These are phyloP conservation scores for Pistacia vera DNA, from an alignment of 345 rosid species.

Conservation along the genomic window DNA sequence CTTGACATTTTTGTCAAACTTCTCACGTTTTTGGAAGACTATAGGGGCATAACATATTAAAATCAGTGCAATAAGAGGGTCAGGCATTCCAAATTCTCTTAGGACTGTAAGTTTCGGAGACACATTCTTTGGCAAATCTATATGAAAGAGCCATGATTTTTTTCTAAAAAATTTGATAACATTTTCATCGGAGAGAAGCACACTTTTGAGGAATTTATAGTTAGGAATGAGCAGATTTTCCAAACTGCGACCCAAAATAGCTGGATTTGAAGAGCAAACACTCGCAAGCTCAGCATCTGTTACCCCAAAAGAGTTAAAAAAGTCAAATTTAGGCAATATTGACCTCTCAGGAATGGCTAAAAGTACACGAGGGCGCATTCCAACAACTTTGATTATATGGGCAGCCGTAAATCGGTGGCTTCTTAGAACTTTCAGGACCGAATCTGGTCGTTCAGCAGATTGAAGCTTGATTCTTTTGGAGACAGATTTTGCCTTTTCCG, in stretches of 20 bases:
- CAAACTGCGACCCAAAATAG: neutral
- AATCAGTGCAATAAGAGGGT: slow-evolving; percentile 22
- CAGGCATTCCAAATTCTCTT: slow-evolving; percentile 22
- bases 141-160: neutral
- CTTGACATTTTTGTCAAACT: slow-evolving; percentile 18
- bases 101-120: slow-evolving; percentile 19
- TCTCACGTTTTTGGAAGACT: slow-evolving; percentile 1
- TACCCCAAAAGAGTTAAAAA: too few species aligned
- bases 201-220: neutral
- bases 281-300: too few species aligned
- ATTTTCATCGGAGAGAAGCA: neutral
- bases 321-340: too few species aligned
- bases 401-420: too few species aligned
- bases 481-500: too few species aligned
- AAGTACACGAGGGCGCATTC: too few species aligned
- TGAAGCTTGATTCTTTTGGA: neutral
- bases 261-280: too few species aligned
- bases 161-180: neutral
- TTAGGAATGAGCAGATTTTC: too few species aligned
- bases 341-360: too few species aligned
- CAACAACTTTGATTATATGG: too few species aligned
- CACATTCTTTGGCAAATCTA: slow-evolving; percentile 17
- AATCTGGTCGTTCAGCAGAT: neutral
- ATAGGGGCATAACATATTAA: slow-evolving; percentile 14
- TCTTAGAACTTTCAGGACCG: neutral